Percentiles rank a stretch among this genome's conserved stretches.
Conservation (phyloP, 306 rosid genomes). For the Acmispon strigosus region DNA sequence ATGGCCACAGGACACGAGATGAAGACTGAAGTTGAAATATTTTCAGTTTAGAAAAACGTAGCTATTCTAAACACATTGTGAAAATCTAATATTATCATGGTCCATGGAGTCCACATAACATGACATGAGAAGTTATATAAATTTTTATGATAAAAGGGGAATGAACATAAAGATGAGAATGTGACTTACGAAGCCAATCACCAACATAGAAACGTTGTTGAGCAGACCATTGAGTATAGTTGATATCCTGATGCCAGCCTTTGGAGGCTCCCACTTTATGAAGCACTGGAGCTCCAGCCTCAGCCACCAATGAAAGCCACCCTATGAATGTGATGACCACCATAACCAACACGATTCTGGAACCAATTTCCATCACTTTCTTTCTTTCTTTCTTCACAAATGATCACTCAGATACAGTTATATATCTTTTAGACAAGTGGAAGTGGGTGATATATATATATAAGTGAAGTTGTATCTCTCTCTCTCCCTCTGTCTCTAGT, state of each 20-base stretch:
- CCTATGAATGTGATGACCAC: too few species aligned
- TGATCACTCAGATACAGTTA: neutral
- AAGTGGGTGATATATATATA: too few species aligned
- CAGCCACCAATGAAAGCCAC: neutral
- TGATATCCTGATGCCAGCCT: slow-evolving; percentile 49
- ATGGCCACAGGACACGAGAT: neutral
- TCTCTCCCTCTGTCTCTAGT: neutral
- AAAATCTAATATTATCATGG: too few species aligned
- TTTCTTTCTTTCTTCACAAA: neutral
- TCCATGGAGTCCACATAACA: too few species aligned
- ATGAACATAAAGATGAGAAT: too few species aligned
- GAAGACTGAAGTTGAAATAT: too few species aligned
- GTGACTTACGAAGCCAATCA: slow-evolving; percentile 90
- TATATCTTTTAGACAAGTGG: too few species aligned
- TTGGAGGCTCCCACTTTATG: slow-evolving; percentile 62
- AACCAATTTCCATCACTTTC: neutral
- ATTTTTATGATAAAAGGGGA: too few species aligned
- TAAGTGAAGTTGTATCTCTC: too few species aligned
- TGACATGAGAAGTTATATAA: too few species aligned
- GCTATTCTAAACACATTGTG: too few species aligned
- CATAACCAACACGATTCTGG: neutral
- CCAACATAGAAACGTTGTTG: slow-evolving; percentile 33
- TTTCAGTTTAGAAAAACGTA: too few species aligned
- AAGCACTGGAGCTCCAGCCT: slow-evolving; percentile 13
- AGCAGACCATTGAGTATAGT: slow-evolving; percentile 67